These are phyloP conservation scores for Helicocarpus griseus DNA, from an alignment of 2,329 filamentous ascomycete species.

Conservation along the genomic window DNA sequence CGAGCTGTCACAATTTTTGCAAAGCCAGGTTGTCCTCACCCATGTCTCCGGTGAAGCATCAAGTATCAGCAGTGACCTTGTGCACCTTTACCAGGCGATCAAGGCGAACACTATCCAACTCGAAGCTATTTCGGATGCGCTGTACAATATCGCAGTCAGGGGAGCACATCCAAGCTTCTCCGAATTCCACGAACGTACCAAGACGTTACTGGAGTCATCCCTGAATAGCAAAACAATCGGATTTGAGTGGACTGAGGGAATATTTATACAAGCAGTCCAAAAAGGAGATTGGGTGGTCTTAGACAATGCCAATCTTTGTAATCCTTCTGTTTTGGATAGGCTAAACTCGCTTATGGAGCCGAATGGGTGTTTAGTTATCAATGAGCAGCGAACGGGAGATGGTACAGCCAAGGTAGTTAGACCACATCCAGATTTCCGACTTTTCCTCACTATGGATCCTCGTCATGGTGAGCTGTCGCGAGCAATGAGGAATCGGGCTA, in stretches of 20 bases:
- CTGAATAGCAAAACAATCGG: slow-evolving; percentile 59
- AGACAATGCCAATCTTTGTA: slow-evolving; percentile 96
- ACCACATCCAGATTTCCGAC: slow-evolving; percentile 77
- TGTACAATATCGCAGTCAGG: slow-evolving; percentile 30
- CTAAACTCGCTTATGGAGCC: slow-evolving; percentile 92
- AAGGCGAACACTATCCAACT: slow-evolving; percentile 20
- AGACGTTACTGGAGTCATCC: slow-evolving; percentile 43
- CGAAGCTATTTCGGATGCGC: slow-evolving; percentile 22
- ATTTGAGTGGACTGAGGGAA: slow-evolving; percentile 94
- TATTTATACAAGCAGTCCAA: slow-evolving; percentile 78
- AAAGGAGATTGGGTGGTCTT: slow-evolving; percentile 86
- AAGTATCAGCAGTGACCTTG: slow-evolving; percentile 16
- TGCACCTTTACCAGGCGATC: slow-evolving; percentile 25
- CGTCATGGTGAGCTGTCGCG: slow-evolving; percentile 86
- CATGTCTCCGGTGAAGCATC: slow-evolving; percentile 18
- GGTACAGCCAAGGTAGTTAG: slow-evolving; percentile 70
- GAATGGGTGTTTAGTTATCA: slow-evolving; percentile 77
- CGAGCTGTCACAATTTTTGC: slow-evolving; percentile 45
- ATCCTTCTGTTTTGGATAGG: slow-evolving; percentile 84
- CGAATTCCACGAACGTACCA: slow-evolving; percentile 39
- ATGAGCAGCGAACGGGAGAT: slow-evolving; percentile 78
- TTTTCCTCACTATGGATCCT: slow-evolving; percentile 90
- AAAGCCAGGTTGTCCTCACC: slow-evolving; percentile 28
- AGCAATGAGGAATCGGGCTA: slow-evolving; percentile 89
- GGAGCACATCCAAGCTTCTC: slow-evolving; percentile 40